Evolutionary conservation across 2,329 filamentous ascomycete species (phyloP), one percentile per base, ranked within the genome.

Genomic region (Onygenales sp.): DNA sequence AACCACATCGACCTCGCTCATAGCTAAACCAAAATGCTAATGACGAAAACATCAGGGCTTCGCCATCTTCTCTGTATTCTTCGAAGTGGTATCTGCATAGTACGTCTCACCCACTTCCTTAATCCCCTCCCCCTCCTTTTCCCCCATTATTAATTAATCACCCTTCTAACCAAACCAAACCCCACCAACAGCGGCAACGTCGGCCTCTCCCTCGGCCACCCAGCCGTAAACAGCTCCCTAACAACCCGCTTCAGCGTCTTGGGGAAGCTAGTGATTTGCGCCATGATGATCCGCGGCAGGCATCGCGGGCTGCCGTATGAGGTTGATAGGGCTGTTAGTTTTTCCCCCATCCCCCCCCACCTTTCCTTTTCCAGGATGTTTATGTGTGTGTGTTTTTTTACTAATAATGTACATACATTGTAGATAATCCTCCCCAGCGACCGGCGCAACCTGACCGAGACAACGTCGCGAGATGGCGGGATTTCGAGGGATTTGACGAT

Each of bases 221-320:
- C 65, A 0, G 60, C 56, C 3, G 62, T 60, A 47, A 54, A 42
- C 6, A 66, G 64, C 10, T 65, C 63, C 8, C 57, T 67, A 7
- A 57, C 64, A 32, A 78, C 77, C 4, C 61, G 68, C 35, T 78
- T 77, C 69, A 71, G 73, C 38, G 70, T 63, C 6, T 61, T 76
- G 50, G 78, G 75, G 59, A 81, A 81, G 62, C 59, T 81, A 45
- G 72, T 81, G 1, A 63, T 81, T 14, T 78, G 76, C 56, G 72
- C 71, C 1, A 74, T 80, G 43, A 81, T 80, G 78, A 64, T 81
- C 32, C 64, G 78, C 50, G 79, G 78, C 2, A 61, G 78, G 42
- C 78, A 81, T 67, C 66, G 78, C 42, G 77, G 76, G 8, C 61
- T 82, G 57, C 78, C 78, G 0, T 75, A 79, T 33, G 74, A 75